Conservation (phyloP, 345 rosid species). For the Populus ilicifolia region DNA sequence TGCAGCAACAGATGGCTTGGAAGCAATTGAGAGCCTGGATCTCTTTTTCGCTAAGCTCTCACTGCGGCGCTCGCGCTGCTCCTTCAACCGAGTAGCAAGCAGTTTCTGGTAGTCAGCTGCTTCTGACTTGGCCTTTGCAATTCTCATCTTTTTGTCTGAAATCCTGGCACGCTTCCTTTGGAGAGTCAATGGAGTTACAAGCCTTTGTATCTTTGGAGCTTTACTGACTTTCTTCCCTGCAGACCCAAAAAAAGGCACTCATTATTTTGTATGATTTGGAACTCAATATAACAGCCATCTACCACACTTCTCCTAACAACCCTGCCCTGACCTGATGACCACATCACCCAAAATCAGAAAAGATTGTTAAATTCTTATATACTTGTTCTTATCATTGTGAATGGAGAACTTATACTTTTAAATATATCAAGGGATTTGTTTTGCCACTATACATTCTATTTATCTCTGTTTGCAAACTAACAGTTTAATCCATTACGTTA, state of each 20-base stretch:
- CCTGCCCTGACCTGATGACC: too few relatives aligned
- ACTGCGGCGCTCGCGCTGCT: slow-evolving; percentile 75
- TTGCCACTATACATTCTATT: too few relatives aligned
- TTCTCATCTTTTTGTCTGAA: slow-evolving; percentile 80
- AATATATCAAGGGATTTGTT: too few relatives aligned
- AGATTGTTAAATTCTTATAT: too few relatives aligned
- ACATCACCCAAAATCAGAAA: too few relatives aligned
- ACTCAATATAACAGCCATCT: too few relatives aligned
- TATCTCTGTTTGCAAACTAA: too few relatives aligned
- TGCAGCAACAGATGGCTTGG: slow-evolving; percentile 61
- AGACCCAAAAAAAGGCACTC: background rate
- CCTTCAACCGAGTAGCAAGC: slow-evolving; percentile 78
- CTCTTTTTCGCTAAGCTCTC: slow-evolving; percentile 92
- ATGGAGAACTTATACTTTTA: too few relatives aligned
- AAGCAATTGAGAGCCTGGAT: slow-evolving; percentile 72
- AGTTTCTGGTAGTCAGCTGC: slow-evolving; percentile 91
- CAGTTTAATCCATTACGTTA: too few relatives aligned
- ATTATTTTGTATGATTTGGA: background rate
- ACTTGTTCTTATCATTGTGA: too few relatives aligned
- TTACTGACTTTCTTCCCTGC: slow-evolving; percentile 80
- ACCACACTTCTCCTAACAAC: too few relatives aligned
- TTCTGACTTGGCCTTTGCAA: slow-evolving; percentile 80
- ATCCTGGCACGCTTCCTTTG: slow-evolving; percentile 81
- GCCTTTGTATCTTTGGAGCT: slow-evolving; percentile 89
- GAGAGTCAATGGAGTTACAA: slow-evolving; percentile 81